Evolutionary conservation across 2,329 filamentous ascomycete genomes (phyloP), one percentile per base, ranked within the genome.

Genomic region (Rutstroemia sp.): DNA sequence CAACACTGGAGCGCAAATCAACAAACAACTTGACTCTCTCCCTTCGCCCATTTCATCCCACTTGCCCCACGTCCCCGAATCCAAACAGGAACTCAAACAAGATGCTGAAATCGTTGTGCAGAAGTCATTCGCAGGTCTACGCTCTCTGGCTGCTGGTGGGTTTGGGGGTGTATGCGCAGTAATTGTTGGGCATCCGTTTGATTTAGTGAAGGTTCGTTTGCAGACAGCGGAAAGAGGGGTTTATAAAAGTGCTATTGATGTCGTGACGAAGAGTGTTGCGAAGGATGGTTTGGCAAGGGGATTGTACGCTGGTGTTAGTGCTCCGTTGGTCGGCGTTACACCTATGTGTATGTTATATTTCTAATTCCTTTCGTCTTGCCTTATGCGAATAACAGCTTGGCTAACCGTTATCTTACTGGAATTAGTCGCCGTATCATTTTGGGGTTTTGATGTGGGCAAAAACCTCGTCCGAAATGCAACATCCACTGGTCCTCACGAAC

Each of bases 381-480:
- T 2, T 14, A 9, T 49, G 1, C 16, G 41, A 41, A n/a, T 7
- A 19, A 39, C 52, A 42, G 50, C 27, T 41, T 41, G 34, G 38
- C 46, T 60, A 51, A 63, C 50, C 19, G 1, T 5, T 23, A 34
- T 14, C 17, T 44, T 23, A 34, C 23, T n/a, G 6, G 16, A 8
- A 9, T 58, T 39, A 87, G 84, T 87, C 72, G 84, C 84, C 69
- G 83, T 87, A 62, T 84, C 78, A 58, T 82, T 85, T 75, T 84
- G 88, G 89, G 94, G 91, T 65, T 99, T 97, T 76, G 94, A 96
- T 71, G 78, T 97, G 63, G 94, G 94, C 74, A 97, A 99, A 74
- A 81, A 86, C 65, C 79, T 99, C 66, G 92, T 99, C 58, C 80
- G 83, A 64, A 77, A 74, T 60, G 73, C 87, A 27, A 39, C 30